These are phyloP conservation scores for Skeletonema tropicum DNA, from an alignment of 108 stramenopile genomes.

Conservation along the genomic window DNA sequence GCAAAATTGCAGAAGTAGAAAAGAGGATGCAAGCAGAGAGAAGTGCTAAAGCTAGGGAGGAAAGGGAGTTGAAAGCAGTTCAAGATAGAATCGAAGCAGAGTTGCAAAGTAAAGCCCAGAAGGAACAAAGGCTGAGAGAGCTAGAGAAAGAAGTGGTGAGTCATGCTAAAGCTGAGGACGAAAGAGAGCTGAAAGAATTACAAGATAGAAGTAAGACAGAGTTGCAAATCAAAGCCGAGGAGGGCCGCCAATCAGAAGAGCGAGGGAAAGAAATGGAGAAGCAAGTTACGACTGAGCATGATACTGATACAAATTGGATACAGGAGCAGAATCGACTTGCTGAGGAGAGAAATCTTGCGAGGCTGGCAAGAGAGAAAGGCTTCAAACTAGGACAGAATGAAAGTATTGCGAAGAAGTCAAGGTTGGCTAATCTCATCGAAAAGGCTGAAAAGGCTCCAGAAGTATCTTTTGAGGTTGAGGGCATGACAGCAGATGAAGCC, in stretches of 20 bases:
- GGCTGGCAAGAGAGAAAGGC: constrained; percentile 1
- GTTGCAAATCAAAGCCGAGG: too few species aligned
- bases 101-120: not conserved
- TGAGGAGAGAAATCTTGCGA: not conserved
- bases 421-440: not conserved
- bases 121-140: not conserved
- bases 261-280: too few species aligned
- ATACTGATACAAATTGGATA: not conserved
- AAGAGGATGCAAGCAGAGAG: not conserved
- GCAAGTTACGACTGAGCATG: not conserved
- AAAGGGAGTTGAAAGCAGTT: constrained; percentile 1
- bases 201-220: too few species aligned
- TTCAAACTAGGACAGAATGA: not conserved
- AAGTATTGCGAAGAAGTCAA: not conserved
- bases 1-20: not conserved
- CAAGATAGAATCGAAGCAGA: not conserved
- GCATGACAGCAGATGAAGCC: not conserved
- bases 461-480: not conserved
- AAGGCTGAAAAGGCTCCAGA: not conserved
- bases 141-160: not conserved
- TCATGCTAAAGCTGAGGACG: not conserved
- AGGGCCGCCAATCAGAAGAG: too few species aligned
- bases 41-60: not conserved
- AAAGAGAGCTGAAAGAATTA: not conserved
- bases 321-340: not conserved